These are phyloP conservation scores for Cajanus cajan DNA, from an alignment of 306 rosid species.

Conservation along the genomic window DNA sequence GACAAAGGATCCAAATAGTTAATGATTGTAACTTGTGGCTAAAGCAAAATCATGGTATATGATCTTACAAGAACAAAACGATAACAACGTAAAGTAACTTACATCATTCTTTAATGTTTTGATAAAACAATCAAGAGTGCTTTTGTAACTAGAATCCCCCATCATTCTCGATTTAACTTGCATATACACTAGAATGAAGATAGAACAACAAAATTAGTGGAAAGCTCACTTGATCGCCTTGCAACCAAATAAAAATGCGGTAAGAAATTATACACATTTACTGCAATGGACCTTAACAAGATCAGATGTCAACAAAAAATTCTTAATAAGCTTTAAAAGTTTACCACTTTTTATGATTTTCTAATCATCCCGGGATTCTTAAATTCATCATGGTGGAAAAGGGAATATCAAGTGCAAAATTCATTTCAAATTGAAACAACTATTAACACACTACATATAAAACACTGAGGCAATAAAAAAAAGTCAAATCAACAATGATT, in stretches of 20 bases:
- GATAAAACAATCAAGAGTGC: constrained; percentile 88
- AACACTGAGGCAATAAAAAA: background rate
- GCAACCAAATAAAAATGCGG: constrained; percentile 13
- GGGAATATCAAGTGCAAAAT: background rate
- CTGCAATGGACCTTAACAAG: background rate
- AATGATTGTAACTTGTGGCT: background rate
- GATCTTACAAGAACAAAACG: constrained; percentile 9
- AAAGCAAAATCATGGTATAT: constrained; percentile 7
- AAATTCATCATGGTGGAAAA: background rate
- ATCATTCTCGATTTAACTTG: constrained; percentile 99
- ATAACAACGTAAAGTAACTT: constrained; percentile 30
- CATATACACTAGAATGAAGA: constrained; percentile 31
- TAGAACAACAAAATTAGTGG: constrained; percentile 17
- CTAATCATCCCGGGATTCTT: background rate
- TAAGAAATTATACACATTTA: background rate
- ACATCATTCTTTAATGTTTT: constrained; percentile 93
- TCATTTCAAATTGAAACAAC: background rate
- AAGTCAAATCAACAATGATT: background rate
- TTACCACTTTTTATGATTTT: background rate
- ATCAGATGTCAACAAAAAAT: background rate
- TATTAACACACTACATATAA: background rate
- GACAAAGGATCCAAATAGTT: background rate
- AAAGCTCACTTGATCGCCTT: background rate
- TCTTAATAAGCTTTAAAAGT: background rate
- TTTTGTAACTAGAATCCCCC: constrained; percentile 93